Conservation (phyloP, 225 moss, liverwort and hornwort species). For the Lunularia cruciata region DNA sequence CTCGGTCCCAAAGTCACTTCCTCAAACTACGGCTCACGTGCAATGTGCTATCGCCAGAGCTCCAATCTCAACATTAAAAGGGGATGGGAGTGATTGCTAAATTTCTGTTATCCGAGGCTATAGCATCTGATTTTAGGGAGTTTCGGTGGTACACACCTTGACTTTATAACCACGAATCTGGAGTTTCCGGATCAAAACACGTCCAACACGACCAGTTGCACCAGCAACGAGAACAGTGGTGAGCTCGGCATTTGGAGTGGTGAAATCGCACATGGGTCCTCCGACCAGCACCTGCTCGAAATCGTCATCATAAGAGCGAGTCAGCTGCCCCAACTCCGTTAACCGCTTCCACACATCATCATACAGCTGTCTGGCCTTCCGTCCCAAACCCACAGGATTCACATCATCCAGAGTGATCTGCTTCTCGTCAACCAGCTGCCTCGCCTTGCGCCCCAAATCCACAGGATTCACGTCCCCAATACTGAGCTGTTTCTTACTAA, state of each 20-base stretch:
- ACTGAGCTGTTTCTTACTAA: constrained; percentile 9
- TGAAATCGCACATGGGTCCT: constrained; percentile 89
- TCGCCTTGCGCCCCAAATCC: constrained; percentile 57
- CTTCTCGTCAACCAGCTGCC: constrained; percentile 59
- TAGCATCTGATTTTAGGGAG: too few relatives aligned
- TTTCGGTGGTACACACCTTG: constrained; percentile 46
- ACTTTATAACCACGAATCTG: constrained; percentile 93
- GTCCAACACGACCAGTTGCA: constrained; percentile 81
- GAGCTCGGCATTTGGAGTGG: constrained; percentile 82
- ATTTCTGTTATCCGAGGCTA: too few relatives aligned
- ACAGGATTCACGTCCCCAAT: constrained; percentile 68
- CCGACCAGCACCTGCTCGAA: constrained; percentile 70
- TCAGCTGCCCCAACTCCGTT: constrained; percentile 76
- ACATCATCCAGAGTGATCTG: constrained; percentile 70
- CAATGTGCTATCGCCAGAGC: too few relatives aligned
- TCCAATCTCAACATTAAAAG: too few relatives aligned
- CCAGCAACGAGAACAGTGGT: constrained; percentile 90
- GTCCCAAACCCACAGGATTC: constrained; percentile 81
- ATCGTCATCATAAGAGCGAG: constrained; percentile 63
- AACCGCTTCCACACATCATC: constrained; percentile 81
- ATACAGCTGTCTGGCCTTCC: constrained; percentile 73
- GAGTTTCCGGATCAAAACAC: constrained; percentile 81
- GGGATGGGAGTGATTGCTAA: background rate
- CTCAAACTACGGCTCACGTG: too few relatives aligned
- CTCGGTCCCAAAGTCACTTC: too few relatives aligned